phyloP scores from a whole-genome alignment of 1,139 yeast genomes.

The Candida albicans region DNA sequence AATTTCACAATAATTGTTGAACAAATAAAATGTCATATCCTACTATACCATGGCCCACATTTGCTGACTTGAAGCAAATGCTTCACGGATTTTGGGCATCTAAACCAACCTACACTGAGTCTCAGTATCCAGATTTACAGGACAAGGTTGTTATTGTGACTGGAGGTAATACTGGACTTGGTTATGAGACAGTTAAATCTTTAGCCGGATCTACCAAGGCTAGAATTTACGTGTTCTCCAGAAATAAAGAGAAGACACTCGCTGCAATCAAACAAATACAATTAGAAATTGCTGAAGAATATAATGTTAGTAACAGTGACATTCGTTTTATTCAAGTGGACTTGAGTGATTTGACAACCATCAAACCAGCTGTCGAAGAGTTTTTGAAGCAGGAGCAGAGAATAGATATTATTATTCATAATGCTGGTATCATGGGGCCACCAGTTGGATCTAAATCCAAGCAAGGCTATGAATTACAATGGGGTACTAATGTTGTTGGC shows the following conservation, averaged over 20 bases:
- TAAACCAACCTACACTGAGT: conserved; percentile 15
- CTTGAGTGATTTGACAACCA: conserved; percentile 42
- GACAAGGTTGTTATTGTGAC: conserved; percentile 24
- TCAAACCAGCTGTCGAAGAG: conserved; percentile 39
- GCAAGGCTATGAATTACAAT: conserved; percentile 16
- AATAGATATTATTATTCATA: conserved; percentile 46
- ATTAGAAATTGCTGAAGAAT: conserved; percentile 17
- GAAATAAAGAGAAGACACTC: conserved; percentile 19
- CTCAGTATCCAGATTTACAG: conserved; percentile 17
- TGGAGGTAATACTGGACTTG: conserved; percentile 24
- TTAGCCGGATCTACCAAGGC: conserved; percentile 43
- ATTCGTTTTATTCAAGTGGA: conserved; percentile 33
- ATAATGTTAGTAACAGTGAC: conserved; percentile 10
- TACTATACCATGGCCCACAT: conserved; percentile 8
- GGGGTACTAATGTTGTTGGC: conserved; percentile 52
- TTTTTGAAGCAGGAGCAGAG: conserved; percentile 24
- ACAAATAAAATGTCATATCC: conserved; percentile 11
- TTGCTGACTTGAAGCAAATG: conserved; percentile 13
- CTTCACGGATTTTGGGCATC: conserved; percentile 14
- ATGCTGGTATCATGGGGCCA: conserved; percentile 52
- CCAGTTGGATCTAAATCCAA: conserved; percentile 25
- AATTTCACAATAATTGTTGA: not conserved
- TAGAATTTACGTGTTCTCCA: conserved; percentile 20
- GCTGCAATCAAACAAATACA: conserved; percentile 30
- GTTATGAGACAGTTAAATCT: conserved; percentile 34